Evolutionary conservation across 306 rosid genomes (phyloP), one percentile per base, ranked within the genome.

Genomic region (Abrus pulchellus): DNA sequence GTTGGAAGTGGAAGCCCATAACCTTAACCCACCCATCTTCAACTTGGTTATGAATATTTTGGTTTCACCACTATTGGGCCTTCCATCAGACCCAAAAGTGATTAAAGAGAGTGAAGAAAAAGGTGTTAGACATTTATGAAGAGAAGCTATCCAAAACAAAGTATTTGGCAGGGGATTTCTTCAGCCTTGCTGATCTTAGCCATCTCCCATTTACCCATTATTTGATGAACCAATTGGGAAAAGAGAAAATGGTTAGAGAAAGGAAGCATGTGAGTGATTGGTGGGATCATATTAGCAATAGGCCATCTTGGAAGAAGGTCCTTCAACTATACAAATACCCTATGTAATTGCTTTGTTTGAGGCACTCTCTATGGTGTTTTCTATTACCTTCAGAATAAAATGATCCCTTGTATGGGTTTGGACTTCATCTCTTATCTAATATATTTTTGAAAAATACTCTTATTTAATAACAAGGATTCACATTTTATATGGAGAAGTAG

Each of bases 261-360:
- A 80, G 79, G 50, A 72, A 80, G 14, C 67, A 80, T 72, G 83
- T 80, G 38, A 80, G 72, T 80, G 79, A 30, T 72, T 80, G 74
- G 84, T 72, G 84, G 84, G 84, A 80, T 80, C 74, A 80, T 38
- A 80, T 80, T 80, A 80, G 84, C 48, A 62, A 33, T 7, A 80
- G 84, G 72, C 84, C 84, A 34, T 80, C 84, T 62, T 80, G 84
- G 84, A 63, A 80, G 59, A 80, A 72, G 79, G 74, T 80, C 61
- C 73, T 61, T 0, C 38, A 62, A 20, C 49, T 52, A 1, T 72
- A 72, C 72, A 72, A 36, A 50, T 60, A 36, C 27, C 79, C 79
- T 28, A 29, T 72, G 20, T 63, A 30, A 33, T 7, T 50, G 2
- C 44, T 65, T 65, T 1, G 28, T 1, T 38, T 11, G 29, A 62